These are phyloP conservation scores for Nitzschia palea DNA, from an alignment of 108 stramenopile genomes.

Conservation along the genomic window DNA sequence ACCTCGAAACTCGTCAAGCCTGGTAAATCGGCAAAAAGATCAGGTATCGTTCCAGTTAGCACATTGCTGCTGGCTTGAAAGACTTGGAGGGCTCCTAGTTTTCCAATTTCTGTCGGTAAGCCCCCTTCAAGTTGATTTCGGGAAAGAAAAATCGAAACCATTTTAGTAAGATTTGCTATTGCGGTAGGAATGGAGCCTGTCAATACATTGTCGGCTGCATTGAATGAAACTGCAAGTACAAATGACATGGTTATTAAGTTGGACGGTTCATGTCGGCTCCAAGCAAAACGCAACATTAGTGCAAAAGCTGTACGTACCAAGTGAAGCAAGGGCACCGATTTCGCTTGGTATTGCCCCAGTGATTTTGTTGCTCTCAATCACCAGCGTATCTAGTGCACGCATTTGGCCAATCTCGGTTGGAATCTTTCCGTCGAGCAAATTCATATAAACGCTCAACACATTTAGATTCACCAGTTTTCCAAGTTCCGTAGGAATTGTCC, in stretches of 20 bases:
- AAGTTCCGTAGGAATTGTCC: conserved; percentile 56
- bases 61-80: conserved; percentile 8
- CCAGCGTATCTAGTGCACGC: neutral
- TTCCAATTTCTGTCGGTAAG: conserved; percentile 21
- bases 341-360: conserved; percentile 24
- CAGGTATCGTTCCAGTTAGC: conserved; percentile 39
- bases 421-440: conserved; percentile 17
- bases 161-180: conserved; percentile 11
- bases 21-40: conserved; percentile 13
- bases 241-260: neutral
- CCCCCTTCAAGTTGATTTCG: conserved; percentile 23
- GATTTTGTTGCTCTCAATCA: conserved; percentile 16
- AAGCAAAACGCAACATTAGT: neutral
- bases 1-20: conserved; percentile 27
- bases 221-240: neutral
- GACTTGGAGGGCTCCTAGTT: conserved; percentile 1
- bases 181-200: neutral
- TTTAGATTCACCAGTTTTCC: conserved; percentile 33
- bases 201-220: neutral
- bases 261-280: neutral
- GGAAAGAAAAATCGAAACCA: conserved; percentile 11
- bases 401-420: conserved; percentile 26
- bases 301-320: conserved; percentile 22
- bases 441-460: conserved; percentile 36
- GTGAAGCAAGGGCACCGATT: conserved; percentile 12